Evolutionary conservation across 2,329 filamentous ascomycete genomes (phyloP), one percentile per base, ranked within the genome.

Genomic region (Grosmannia serpens): DNA sequence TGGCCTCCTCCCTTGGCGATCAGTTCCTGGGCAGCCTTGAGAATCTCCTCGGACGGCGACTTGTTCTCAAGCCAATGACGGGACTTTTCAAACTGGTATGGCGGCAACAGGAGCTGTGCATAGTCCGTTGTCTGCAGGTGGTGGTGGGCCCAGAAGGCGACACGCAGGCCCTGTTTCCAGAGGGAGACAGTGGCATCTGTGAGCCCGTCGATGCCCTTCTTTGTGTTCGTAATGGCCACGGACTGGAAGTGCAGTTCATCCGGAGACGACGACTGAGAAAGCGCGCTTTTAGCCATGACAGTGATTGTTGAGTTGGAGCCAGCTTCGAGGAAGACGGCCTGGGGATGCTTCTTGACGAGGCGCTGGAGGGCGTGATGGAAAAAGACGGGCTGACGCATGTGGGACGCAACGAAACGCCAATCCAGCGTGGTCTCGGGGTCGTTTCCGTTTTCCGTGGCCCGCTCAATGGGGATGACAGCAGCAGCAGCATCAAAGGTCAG

Each of bases 381-480:
- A 62, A 68, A 77, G 0, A 80, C 77, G 0, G 77, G 74, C 0
- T 71, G 47, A 1, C 75, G 62, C 64, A 75, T 71, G 55, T 79
- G 77, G 0, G 69, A 56, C 0, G 70, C 53, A 3, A 73, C 60
- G 31, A 66, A 67, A 1, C 27, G 35, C 0, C 60, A 11, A 10
- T 38, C 47, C 0, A 63, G 13, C 3, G 7, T 4, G 22, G 35
- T n/a, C 0, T 27, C 7, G 17, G 4, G 2, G n/a, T 9, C 24
- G 31, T 24, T 31, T 44, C 3, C 55, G 13, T 58, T 26, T 35
- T 67, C 59, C 0, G 65, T 63, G 8, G 66, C 64, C 0, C 62
- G 57, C 57, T 74, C 70, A 1, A 73, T 4, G 0, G 60, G 66
- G 35, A 77, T 72, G 1, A 11, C 31, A 1, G 70, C 65, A 7